A percentile compares a stretch with the other conserved stretches of the same genome.
These are phyloP conservation scores for Myotisia sp. DNA, from an alignment of 2,329 filamentous ascomycete genomes.

Conservation along the genomic window DNA sequence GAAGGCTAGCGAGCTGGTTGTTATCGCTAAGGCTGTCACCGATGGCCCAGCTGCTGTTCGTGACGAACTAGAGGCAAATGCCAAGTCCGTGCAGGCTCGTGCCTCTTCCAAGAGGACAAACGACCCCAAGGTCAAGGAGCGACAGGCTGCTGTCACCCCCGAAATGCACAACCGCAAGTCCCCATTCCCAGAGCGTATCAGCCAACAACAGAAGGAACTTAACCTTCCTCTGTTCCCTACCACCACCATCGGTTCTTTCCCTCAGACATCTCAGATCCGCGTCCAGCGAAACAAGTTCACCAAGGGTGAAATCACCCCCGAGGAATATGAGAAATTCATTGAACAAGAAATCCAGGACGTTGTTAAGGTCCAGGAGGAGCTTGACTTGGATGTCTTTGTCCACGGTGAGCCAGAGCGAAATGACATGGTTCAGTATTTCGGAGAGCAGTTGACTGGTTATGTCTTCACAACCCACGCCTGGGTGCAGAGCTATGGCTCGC, in stretches of 20 bases:
- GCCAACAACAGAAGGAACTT: conserved; percentile 79
- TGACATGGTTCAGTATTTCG: conserved; percentile 99
- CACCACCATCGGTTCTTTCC: conserved; percentile 98
- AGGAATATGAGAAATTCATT: conserved; percentile 97
- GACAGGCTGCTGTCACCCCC: conserved; percentile 72
- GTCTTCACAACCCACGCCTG: conserved; percentile 98
- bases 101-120: conserved; percentile 90
- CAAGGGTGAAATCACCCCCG: conserved; percentile 88
- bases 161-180: conserved; percentile 89
- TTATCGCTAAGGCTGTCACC: conserved; percentile 94
- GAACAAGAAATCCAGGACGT: conserved; percentile 95
- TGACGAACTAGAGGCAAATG: conserved; percentile 88
- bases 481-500: conserved; percentile 97
- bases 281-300: conserved; percentile 94
- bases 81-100: conserved; percentile 82
- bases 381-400: conserved; percentile 90
- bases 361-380: conserved; percentile 94
- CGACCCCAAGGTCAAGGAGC: conserved; percentile 92
- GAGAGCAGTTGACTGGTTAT: conserved; percentile 91
- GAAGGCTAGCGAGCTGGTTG: conserved; percentile 79
- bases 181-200: conserved; percentile 69
- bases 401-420: conserved; percentile 99
- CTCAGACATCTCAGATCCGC: conserved; percentile 98
- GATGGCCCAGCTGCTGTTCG: conserved; percentile 77
- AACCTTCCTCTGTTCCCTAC: conserved; percentile 95